Conservation (phyloP, 257 asterid genomes). For the Ballota nigra region DNA sequence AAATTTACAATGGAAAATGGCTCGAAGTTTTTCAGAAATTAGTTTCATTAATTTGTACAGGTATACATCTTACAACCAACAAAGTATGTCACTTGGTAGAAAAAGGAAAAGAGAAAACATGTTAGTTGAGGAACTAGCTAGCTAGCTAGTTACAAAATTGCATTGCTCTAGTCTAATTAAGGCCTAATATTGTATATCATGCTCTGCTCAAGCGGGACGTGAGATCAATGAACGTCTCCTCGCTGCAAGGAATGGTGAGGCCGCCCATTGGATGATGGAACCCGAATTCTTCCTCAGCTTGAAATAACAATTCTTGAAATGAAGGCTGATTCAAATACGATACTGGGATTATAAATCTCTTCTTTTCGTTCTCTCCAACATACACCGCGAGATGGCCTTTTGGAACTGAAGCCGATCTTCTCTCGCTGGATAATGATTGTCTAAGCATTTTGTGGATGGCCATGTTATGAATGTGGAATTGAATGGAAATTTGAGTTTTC, state of each 20-base stretch:
- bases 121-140: no score
- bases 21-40: no score
- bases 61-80: no score
- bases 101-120: no score
- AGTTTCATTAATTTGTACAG: no score
- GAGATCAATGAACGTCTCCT: constrained; percentile 38
- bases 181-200: neutral
- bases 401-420: constrained; percentile 15
- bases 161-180: no score
- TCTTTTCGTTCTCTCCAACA: constrained; percentile 10
- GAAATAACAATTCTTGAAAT: constrained; percentile 17
- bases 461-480: neutral
- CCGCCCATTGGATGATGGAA: constrained; percentile 38
- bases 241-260: constrained; percentile 45
- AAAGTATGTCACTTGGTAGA: no score
- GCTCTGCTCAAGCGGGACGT: constrained; percentile 20
- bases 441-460: constrained; percentile 14
- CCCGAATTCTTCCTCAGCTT: constrained; percentile 26
- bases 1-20: no score
- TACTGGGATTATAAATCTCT: constrained; percentile 16
- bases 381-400: constrained; percentile 23
- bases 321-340: no score
- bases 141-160: no score
- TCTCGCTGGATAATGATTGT: neutral
- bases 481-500: no score